Base-by-base conservation (phyloP, 371 early-diverging fungal genomes). In the Amoeboradix gromovi region DNA sequence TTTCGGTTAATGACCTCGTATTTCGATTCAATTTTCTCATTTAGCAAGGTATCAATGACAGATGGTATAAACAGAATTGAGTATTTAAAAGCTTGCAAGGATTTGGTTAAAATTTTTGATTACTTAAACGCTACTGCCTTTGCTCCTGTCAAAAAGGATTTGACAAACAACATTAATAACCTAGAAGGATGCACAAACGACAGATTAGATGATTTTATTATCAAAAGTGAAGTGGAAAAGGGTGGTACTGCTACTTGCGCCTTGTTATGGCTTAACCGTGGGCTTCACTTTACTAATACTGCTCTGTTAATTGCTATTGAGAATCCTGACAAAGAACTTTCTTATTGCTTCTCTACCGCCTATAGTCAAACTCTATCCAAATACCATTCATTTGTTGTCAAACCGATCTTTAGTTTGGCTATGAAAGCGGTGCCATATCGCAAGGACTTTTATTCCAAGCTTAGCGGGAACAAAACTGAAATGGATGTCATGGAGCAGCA, bases 391-490 rank as follows among this genome's bases (percentile, higher is more conserved):
- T 82, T 92, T 71, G 70, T 94, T 66, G 81, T 93, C 70, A 82
- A 86, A 69, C 87, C 85, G 5, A 79, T 90, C 67, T 92, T 94
- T 72, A 68, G 80, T 70, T 73, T 90, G 70, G 94, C 94, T 1
- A 93, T 94, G 93, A 86, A 84, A 73, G 89, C 91, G 1, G 90
- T 91, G 76, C 94, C 95, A 32, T 83, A 83, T 75, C 86, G 92
- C 72, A 80, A 79, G 68, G 87, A 86, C 72, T 93, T 94, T 76
- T 94, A 91, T 74, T 77, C 76, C 27, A 88, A 85, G 75, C 78
- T 94, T 31, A 87, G 87, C 28, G 48, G 12, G 5, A 28, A 32
- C 12, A 80, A 78, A n/a, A 81, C 81, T 72, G 76, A 78, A 67
- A 79, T 75, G 29, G 77, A 75, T 66, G 81, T 85, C 28, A 31